phyloP scores from a whole-genome alignment of 768 basidiomycete genomes.

The Tulasnella sp. region DNA sequence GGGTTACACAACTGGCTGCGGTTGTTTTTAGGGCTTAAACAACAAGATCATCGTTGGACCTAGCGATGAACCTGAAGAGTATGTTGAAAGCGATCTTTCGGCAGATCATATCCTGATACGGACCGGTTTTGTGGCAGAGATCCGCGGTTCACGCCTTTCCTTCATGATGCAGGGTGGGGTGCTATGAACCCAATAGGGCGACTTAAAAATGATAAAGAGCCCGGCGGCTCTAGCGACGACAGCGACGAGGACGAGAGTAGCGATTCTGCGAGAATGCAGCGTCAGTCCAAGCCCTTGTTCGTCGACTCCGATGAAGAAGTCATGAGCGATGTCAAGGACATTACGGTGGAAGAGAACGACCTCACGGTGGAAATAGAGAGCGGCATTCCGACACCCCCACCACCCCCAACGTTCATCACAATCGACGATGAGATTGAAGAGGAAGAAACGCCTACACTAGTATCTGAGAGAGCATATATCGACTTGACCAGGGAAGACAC shows the following conservation, averaged over 20 bases:
- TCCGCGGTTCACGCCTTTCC: too few relatives aligned
- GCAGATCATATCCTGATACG: too few relatives aligned
- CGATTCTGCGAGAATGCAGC: neutral
- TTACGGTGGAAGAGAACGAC: too few relatives aligned
- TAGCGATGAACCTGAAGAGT: neutral
- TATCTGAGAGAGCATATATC: neutral
- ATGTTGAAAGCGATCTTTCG: neutral
- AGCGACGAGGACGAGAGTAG: neutral
- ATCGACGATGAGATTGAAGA: neutral
- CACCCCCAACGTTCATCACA: neutral
- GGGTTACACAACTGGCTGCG: neutral
- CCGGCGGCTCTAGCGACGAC: too few relatives aligned
- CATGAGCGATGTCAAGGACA: neutral
- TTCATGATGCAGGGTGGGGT: too few relatives aligned
- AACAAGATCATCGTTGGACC: neutral
- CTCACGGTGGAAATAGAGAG: neutral
- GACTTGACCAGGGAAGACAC: slow-evolving; percentile 22
- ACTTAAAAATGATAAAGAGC: neutral
- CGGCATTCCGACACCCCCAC: neutral
- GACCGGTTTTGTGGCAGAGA: too few relatives aligned
- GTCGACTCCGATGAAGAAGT: neutral
- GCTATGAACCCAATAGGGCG: neutral
- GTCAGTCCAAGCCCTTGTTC: neutral
- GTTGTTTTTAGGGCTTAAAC: neutral
- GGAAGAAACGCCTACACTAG: neutral